Evolutionary conservation across 768 basidiomycete species (phyloP), one percentile per base, ranked within the genome.

Genomic region (Suillus lakei): DNA sequence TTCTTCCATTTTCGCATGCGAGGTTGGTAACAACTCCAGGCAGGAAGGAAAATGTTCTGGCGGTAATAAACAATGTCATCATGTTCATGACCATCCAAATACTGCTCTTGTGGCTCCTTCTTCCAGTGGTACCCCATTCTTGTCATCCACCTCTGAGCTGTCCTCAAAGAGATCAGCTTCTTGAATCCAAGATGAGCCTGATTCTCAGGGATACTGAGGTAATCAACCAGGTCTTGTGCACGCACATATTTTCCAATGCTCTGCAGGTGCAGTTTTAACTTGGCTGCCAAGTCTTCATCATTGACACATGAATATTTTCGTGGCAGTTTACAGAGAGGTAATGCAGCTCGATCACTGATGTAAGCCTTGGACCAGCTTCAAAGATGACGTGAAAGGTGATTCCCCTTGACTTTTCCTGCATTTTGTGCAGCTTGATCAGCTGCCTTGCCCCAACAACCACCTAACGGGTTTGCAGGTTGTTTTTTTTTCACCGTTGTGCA

Each of bases 31-130:
- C 39, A 18, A 39, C 1, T 23, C 67, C 65, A 65, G 15, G 56
- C 36, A 53, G 63, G 63, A 21, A 64, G 48, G 53, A 64, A 56
- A 2, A 16, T 16, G 15, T 64, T 63, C 10, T 77, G 65, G 2
- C 70, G 68, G 58, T 82, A 82, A 10, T 65, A 56, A 0, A 79
- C 75, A 18, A 82, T 77, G 73, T 83, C 80, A 36, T 73, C 70
- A 0, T 72, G 44, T 56, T 81, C 76, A 70, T 82, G 80, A 0
- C 81, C 76, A 68, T 81, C 79, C 53, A 77, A 67, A 67, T 74
- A 79, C 53, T 72, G 66, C 1, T 72, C 77, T 21, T 68, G 68
- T 16, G 61, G 60, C 16, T 65, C 64, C n/a, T 64, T 55, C 21
- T 32, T 64, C 71, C 69, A 77, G n/a, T 66, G 36, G 50, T 73